phyloP scores from a whole-genome alignment of 202 grass and related monocot species.

The Saccharum hybrid region DNA sequence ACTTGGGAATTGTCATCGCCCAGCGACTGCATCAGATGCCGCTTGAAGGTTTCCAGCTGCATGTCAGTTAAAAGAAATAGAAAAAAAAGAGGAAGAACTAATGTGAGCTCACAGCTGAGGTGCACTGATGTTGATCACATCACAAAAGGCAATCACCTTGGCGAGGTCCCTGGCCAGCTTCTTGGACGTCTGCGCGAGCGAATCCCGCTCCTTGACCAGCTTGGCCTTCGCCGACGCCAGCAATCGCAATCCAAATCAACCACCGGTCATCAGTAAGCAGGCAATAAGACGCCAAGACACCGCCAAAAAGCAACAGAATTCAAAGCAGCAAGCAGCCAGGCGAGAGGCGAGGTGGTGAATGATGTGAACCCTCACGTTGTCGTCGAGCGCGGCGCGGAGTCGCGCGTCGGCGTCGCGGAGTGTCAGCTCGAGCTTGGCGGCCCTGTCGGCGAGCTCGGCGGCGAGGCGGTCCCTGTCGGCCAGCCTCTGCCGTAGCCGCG shows the following conservation, averaged over 20 bases:
- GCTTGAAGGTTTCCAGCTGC: constrained; percentile 90
- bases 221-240: constrained; percentile 48
- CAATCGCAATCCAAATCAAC: background rate
- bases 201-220: constrained; percentile 80
- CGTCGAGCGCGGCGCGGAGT: constrained; percentile 57
- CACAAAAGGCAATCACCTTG: constrained; percentile 54
- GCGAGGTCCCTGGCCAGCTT: constrained; percentile 79
- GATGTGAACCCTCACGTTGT: constrained; percentile 56
- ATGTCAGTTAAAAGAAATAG: background rate
- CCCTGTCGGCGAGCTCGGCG: too few relatives aligned
- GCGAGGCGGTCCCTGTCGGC: constrained; percentile 68
- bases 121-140: background rate
- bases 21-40: constrained; percentile 82
- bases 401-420: constrained; percentile 65
- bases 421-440: constrained; percentile 56
- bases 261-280: background rate
- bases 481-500: constrained; percentile 56
- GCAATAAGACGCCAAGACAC: too few relatives aligned
- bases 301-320: background rate
- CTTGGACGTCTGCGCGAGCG: constrained; percentile 72
- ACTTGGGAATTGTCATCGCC: constrained; percentile 67
- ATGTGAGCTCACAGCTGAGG: background rate
- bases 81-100: background rate
- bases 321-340: background rate
- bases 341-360: background rate